These are phyloP conservation scores for Nelumbo lutea DNA, from an alignment of 164 flowering plant species.

Conservation along the genomic window DNA sequence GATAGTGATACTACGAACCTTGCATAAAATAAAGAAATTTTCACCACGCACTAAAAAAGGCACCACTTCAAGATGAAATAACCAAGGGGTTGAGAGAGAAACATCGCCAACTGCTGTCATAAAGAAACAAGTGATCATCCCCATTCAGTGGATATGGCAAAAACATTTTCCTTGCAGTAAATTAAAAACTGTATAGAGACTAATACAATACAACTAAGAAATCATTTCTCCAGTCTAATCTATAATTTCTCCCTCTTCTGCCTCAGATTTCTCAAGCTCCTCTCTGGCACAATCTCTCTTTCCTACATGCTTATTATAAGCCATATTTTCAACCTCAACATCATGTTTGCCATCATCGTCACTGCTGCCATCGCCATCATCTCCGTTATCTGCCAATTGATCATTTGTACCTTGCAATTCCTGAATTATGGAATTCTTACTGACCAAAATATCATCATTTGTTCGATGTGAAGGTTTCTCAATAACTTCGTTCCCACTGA, in stretches of 20 bases:
- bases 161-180: too few relatives aligned
- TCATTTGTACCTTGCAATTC: slow-evolving; percentile 11
- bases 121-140: too few relatives aligned
- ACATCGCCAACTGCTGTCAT: too few relatives aligned
- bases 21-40: too few relatives aligned
- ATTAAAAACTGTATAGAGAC: too few relatives aligned
- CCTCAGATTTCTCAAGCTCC: slow-evolving; percentile 15
- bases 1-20: too few relatives aligned
- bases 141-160: too few relatives aligned
- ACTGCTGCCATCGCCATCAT: slow-evolving; percentile 4
- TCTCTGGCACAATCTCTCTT: slow-evolving; percentile 2
- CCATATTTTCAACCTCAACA: slow-evolving; percentile 9
- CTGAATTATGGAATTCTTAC: slow-evolving; percentile 5
- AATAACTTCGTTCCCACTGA: slow-evolving; percentile 7
- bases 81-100: too few relatives aligned
- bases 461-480: slow-evolving; percentile 6
- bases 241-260: slow-evolving; percentile 65
- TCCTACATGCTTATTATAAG: slow-evolving; percentile 3
- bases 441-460: neutral
- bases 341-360: slow-evolving; percentile 5
- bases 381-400: neutral
- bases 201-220: too few relatives aligned
- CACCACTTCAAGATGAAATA: too few relatives aligned
- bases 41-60: too few relatives aligned
- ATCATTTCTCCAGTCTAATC: slow-evolving; percentile 24